Base-by-base conservation (phyloP, 768 basidiomycete species). In the Collybia sp. region DNA sequence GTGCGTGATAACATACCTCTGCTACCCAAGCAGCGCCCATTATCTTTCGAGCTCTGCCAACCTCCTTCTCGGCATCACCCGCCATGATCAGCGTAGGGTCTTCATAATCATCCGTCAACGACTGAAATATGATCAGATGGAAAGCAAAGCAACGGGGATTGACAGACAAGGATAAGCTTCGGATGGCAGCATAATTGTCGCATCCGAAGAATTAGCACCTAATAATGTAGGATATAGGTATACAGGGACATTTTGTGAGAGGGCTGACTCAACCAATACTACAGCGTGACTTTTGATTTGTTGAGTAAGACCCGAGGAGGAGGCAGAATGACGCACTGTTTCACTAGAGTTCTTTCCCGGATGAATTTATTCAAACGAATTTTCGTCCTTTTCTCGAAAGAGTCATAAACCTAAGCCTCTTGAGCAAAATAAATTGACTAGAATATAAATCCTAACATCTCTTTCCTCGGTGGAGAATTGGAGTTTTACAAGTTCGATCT, bases 111-210 rank as follows among this genome's bases (percentile, higher is more conserved):
- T 73, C 72, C 5, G 71, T 60, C 48, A 68, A 65, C 18, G 67
- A 64, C 72, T 76, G 43, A 10, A 8, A 11, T 30, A 30, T 17
- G n/a, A 34, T 34, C 36, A 18, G n/a, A 30, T 25, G 12, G 5
- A 6, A 19, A 30, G 9, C 5, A 11, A 33, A 20, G 33, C n/a
- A 20, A 18, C 37, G 48, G 34, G 13, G 13, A 55, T 50, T 6
- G 6, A 58, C 75, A 30, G 42, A 83, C 83, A 34, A 86, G 67
- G 35, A 87, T 80, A 4, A 90, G 75, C 54, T 82, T 68, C 0
- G 87, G 87, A 58, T 88, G 86, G 51, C 79, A 78, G 56, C 83
- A 86, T 0, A 89, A 64, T 55, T 89, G 88, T 4, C 87, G 73
- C 34, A 92, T 66, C 5, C 88, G 82, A 30, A 90, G 70, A 15